Evolutionary conservation across 495 filamentous ascomycete species (phyloP).

Genomic region (Penicillium silybi): DNA sequence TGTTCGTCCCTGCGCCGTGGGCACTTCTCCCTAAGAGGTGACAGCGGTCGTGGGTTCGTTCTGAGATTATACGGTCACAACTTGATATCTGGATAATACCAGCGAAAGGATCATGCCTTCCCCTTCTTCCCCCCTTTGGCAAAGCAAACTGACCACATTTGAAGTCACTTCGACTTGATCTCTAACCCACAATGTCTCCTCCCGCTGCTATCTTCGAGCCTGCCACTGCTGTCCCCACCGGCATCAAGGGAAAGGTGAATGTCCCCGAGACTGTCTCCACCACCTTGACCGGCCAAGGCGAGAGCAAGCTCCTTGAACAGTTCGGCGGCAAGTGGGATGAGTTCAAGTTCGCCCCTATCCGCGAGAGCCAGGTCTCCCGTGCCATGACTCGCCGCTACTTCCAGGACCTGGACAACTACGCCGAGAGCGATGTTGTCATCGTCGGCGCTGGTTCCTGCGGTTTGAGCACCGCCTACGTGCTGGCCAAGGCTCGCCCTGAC

Average conservation of each 20-base stretch:
- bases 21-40: conserved; percentile 1
- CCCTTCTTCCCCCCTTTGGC: conserved; percentile 35
- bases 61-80: conserved; percentile 97
- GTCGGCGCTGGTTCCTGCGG: conserved; percentile 86
- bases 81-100: conserved; percentile 98
- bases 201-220: conserved; percentile 56
- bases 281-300: conserved; percentile 30
- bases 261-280: conserved; percentile 38
- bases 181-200: conserved; percentile 65
- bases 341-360: conserved; percentile 81
- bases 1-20: conserved; percentile 51
- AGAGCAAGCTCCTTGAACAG: conserved; percentile 55
- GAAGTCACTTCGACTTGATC: conserved; percentile 39
- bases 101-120: conserved; percentile 95
- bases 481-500: conserved; percentile 80
- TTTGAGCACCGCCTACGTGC: conserved; percentile 75
- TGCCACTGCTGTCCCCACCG: conserved; percentile 32
- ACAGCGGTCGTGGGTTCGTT: conserved; percentile 46
- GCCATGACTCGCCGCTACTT: conserved; percentile 94
- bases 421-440: conserved; percentile 89
- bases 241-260: conserved; percentile 45
- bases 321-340: conserved; percentile 66
- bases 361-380: conserved; percentile 84
- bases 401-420: conserved; percentile 79
- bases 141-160: conserved; percentile 30